Percentiles rank a stretch among this genome's conserved stretches.
Evolutionary conservation across 2,329 filamentous ascomycete genomes (phyloP).

Genomic region (Botrytis sinoallii): DNA sequence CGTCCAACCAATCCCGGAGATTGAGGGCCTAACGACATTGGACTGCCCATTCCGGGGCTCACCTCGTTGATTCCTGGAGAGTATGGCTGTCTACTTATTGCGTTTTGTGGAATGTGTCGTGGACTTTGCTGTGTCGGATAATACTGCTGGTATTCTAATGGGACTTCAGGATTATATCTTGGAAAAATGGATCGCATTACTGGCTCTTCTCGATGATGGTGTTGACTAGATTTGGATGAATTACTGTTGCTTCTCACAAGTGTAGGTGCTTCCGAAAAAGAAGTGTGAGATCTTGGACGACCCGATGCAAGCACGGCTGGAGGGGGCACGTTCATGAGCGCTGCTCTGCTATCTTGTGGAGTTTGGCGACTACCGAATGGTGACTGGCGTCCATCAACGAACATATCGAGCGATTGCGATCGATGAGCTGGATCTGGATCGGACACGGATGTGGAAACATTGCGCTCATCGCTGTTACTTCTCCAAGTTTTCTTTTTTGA

Average conservation of each 20-base stretch:
- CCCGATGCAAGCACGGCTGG: slow-evolving; percentile 32
- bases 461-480: slow-evolving; percentile 32
- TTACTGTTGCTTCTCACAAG: slow-evolving; percentile 50
- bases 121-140: slow-evolving; percentile 65
- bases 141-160: slow-evolving; percentile 67
- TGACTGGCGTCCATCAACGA: slow-evolving; percentile 24
- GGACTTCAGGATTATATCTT: slow-evolving; percentile 64
- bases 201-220: slow-evolving; percentile 46
- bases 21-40: slow-evolving; percentile 28
- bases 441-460: slow-evolving; percentile 29
- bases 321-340: slow-evolving; percentile 30
- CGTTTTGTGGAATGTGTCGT: slow-evolving; percentile 58
- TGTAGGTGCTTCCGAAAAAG: slow-evolving; percentile 50
- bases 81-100: slow-evolving; percentile 65
- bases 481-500: slow-evolving; percentile 31
- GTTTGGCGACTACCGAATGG: slow-evolving; percentile 27
- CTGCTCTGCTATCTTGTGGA: slow-evolving; percentile 22
- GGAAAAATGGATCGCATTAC: slow-evolving; percentile 72
- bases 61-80: slow-evolving; percentile 38
- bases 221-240: slow-evolving; percentile 54
- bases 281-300: slow-evolving; percentile 47
- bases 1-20: slow-evolving; percentile 33
- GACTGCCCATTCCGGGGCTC: slow-evolving; percentile 34
- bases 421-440: slow-evolving; percentile 27
- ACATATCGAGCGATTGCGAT: slow-evolving; percentile 27